These are phyloP conservation scores for Pseudotsuga menziesii DNA, from an alignment of 75 land plant genomes.

Conservation along the genomic window DNA sequence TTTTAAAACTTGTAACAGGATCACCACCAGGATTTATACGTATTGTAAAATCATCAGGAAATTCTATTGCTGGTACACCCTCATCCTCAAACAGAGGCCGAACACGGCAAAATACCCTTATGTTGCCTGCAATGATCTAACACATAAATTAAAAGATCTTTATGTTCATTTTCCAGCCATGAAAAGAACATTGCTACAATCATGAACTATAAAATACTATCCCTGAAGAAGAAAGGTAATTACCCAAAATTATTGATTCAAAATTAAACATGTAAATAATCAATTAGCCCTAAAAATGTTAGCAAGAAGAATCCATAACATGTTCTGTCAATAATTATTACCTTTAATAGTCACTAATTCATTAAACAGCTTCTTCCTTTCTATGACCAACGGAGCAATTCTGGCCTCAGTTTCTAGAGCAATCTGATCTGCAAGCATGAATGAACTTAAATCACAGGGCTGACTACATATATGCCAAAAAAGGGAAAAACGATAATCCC, in stretches of 20 bases:
- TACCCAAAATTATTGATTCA: background rate
- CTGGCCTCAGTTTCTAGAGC: slow-evolving; percentile 79
- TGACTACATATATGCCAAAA: background rate
- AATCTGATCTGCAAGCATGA: slow-evolving; percentile 60
- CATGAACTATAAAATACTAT: background rate
- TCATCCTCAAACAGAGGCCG: slow-evolving; percentile 97
- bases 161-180: background rate
- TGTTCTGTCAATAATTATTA: slow-evolving; percentile 10
- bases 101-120: slow-evolving; percentile 84
- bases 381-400: slow-evolving; percentile 63
- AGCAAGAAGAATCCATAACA: background rate
- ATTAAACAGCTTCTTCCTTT: slow-evolving; percentile 89
- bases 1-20: slow-evolving; percentile 51
- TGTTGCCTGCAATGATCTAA: slow-evolving; percentile 60
- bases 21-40: slow-evolving; percentile 78
- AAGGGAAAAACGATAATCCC: background rate
- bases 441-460: background rate
- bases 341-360: slow-evolving; percentile 87
- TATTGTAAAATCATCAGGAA: slow-evolving; percentile 83
- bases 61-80: slow-evolving; percentile 70
- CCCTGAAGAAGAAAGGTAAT: background rate
- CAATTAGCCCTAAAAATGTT: background rate
- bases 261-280: background rate
- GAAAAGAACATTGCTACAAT: background rate
- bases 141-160: background rate